Conservation (phyloP, 352 stramenopile genomes). For the Phytopythium kandeliae region DNA sequence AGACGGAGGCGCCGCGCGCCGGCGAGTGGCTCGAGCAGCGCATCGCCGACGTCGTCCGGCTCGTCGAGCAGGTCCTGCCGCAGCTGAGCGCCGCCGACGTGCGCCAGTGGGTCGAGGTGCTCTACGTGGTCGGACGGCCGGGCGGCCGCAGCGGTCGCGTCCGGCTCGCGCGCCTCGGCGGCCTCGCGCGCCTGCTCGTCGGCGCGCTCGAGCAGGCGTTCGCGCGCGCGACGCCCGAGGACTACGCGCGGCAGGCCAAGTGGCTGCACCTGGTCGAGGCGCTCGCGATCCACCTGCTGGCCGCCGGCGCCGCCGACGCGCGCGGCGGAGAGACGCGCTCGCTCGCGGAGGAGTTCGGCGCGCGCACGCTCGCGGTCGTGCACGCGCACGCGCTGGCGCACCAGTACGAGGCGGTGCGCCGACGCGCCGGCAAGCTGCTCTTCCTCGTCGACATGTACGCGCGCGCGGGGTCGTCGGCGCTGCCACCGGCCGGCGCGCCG, state of each 20-base stretch:
- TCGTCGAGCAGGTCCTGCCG: slow-evolving; percentile 42
- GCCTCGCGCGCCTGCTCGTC: slow-evolving; percentile 26
- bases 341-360: slow-evolving; percentile 4
- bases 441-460: slow-evolving; percentile 29
- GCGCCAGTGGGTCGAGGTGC: slow-evolving; percentile 2
- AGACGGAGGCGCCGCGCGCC: slow-evolving; percentile 11
- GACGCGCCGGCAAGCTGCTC: slow-evolving; percentile 46
- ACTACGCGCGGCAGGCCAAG: slow-evolving; percentile 71
- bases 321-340: slow-evolving; percentile 6
- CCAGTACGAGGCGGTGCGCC: slow-evolving; percentile 76
- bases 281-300: slow-evolving; percentile 41
- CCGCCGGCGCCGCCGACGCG: background rate
- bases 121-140: background rate
- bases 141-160: background rate
- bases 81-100: slow-evolving; percentile 10
- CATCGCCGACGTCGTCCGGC: slow-evolving; percentile 14
- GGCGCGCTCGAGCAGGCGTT: slow-evolving; percentile 55
- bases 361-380: background rate
- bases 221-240: slow-evolving; percentile 43
- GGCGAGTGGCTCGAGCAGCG: slow-evolving; percentile 13
- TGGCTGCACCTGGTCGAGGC: slow-evolving; percentile 57
- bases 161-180: background rate
- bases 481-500: background rate
- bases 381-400: slow-evolving; percentile 39
- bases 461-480: background rate